phyloP scores from a whole-genome alignment of 2,329 filamentous ascomycete species.

The Pseudogymnoascus sp. region DNA sequence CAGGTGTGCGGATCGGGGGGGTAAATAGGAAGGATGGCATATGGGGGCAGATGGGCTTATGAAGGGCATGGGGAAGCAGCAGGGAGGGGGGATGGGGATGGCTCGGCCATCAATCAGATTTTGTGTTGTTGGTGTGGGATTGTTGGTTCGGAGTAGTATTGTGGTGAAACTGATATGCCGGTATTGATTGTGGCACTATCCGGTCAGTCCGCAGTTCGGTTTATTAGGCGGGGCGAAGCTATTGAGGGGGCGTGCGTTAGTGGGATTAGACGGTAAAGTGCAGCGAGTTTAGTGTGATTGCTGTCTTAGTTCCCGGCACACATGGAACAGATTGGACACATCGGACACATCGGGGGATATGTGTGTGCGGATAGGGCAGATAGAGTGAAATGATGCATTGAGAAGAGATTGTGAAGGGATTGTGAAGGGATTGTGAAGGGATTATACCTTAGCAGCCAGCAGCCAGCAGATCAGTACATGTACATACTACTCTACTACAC shows the following conservation, averaged over 20 bases:
- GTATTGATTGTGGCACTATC: neutral
- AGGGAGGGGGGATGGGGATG: neutral
- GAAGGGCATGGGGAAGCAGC: neutral
- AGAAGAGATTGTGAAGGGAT: neutral
- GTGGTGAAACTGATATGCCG: conserved; percentile 2
- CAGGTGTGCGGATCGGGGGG: neutral
- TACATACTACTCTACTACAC: neutral
- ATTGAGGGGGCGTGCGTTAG: neutral
- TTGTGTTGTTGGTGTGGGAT: neutral
- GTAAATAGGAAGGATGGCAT: neutral
- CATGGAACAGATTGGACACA: neutral
- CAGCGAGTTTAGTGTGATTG: neutral
- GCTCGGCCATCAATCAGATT: neutral
- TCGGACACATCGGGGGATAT: neutral
- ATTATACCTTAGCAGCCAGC: neutral
- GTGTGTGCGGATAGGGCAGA: neutral
- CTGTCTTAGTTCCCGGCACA: neutral
- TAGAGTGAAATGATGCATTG: neutral
- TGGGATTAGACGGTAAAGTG: neutral
- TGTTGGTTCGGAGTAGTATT: neutral
- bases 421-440: neutral
- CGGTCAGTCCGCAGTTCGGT: neutral
- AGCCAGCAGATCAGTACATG: neutral
- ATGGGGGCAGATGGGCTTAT: neutral
- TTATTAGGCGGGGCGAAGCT: neutral